Conservation (phyloP, 345 rosid species). For the Reutealis trisperma region DNA sequence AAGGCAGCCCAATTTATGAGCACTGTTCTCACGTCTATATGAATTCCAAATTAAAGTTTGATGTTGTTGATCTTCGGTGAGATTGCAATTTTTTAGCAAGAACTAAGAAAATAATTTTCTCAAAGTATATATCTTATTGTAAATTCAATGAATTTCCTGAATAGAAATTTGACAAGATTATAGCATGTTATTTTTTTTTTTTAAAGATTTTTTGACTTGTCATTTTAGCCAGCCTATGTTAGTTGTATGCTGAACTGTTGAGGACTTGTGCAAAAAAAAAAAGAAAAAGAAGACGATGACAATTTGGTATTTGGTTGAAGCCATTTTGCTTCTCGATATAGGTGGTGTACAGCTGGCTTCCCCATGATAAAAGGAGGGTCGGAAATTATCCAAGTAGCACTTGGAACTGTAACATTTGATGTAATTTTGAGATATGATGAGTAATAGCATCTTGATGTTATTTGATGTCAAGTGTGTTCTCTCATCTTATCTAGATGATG, state of each 20-base stretch:
- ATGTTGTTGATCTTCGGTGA: slow-evolving; percentile 91
- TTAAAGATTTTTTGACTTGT: background rate
- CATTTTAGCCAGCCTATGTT: background rate
- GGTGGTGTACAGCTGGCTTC: too few species aligned
- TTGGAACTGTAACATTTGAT: background rate
- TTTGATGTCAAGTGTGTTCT: too few species aligned
- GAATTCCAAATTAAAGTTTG: slow-evolving; percentile 63
- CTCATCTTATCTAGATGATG: background rate
- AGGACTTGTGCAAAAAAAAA: too few species aligned
- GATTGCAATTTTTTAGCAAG: slow-evolving; percentile 6
- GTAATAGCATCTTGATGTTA: too few species aligned
- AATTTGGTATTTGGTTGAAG: background rate
- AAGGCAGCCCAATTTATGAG: slow-evolving; percentile 83
- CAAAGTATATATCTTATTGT: slow-evolving; percentile 3
- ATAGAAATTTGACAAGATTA: background rate
- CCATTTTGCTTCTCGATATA: background rate
- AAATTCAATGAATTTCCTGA: background rate
- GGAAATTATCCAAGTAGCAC: too few species aligned
- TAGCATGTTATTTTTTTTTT: background rate
- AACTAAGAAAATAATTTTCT: background rate
- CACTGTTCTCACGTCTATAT: slow-evolving; percentile 92
- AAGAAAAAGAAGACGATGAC: too few species aligned
- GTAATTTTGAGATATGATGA: background rate
- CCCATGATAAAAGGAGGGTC: too few species aligned
- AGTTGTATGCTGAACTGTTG: background rate